Base-by-base conservation (phyloP, 495 filamentous ascomycete species). In the Neurospora tetrasperma region DNA sequence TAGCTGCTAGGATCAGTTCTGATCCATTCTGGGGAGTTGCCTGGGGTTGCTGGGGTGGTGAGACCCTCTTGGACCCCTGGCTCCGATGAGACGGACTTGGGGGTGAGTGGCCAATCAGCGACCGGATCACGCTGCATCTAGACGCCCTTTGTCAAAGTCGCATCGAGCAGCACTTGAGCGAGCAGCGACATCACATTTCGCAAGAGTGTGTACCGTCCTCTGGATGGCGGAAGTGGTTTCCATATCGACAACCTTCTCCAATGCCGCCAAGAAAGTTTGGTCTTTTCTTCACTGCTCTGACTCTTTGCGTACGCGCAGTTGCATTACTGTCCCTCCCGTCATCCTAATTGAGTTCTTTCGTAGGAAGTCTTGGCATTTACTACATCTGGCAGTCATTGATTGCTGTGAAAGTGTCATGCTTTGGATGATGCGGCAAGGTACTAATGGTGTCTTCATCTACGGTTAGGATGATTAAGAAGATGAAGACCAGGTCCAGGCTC, bases 121-220 rank as follows among this genome's bases (percentile, higher is more conserved):
- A 3, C 23, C 7, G 73, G 11, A 75, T 80, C 78, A 80, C 78
- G 54, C 70, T 78, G 76, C 77, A 77, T 78, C n/a, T 80, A 78
- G 72, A 80, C 78, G 78, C 78, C 75, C 66, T 66, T 66, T 66
- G 54, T 38, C 27, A 35, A 66, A 66, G 54, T 66, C 27, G 54
- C 54, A 66, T 66, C 54, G 27, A 66, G 14, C 12, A 66, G 14
- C 54, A 18, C 27, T 66, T 12, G 54, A 66, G 54, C 27, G 23
- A 35, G 23, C 14, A 62, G 54, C 27, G 20, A 31, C 20, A 59
- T 23, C 48, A 59, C 10, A 59, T 20, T 27, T 62, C 54, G 1
- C 5, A 8, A 18, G 16, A 27, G 54, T 35, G 54, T 35, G 27
- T 59, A 14, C 12, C 6, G 48, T 59, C 48, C 54, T 66, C 14